These are phyloP conservation scores for Kodamaea fukazawae DNA, from an alignment of 805 yeast species.

Conservation along the genomic window DNA sequence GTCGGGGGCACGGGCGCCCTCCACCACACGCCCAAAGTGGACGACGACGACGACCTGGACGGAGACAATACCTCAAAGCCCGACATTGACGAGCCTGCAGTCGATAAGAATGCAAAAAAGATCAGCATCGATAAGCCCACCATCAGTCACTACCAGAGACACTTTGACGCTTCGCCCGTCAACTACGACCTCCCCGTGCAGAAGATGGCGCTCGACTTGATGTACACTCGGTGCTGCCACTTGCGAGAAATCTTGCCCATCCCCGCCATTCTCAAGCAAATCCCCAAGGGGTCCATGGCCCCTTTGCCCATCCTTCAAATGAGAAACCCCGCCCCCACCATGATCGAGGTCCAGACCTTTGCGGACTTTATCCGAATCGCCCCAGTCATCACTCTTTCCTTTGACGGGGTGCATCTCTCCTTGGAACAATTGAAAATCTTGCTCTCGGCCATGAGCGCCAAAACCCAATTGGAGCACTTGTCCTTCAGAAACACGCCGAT, in stretches of 20 bases:
- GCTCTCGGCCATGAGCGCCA: slow-evolving; percentile 66
- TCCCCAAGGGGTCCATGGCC: slow-evolving; percentile 71
- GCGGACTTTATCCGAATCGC: slow-evolving; percentile 86
- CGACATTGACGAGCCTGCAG: slow-evolving; percentile 17
- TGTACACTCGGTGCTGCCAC: slow-evolving; percentile 92
- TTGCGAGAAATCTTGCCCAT: slow-evolving; percentile 88
- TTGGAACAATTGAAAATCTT: slow-evolving; percentile 74
- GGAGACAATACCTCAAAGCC: slow-evolving; percentile 12
- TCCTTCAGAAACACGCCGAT: slow-evolving; percentile 78
- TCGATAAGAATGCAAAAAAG: slow-evolving; percentile 23
- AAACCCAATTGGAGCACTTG: slow-evolving; percentile 65
- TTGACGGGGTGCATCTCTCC: slow-evolving; percentile 77
- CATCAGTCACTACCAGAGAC: slow-evolving; percentile 12
- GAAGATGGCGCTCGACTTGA: slow-evolving; percentile 59
- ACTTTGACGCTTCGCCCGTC: slow-evolving; percentile 1
- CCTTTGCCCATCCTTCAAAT: slow-evolving; percentile 72
- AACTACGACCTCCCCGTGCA: slow-evolving; percentile 34
- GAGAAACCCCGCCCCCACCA: slow-evolving; percentile 84
- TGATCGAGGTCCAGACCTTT: slow-evolving; percentile 83
- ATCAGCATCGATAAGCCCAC: slow-evolving; percentile 35
- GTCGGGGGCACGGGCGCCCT: slow-evolving; percentile 77
- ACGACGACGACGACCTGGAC: slow-evolving; percentile 1
- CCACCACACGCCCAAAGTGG: slow-evolving; percentile 4
- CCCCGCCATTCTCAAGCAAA: slow-evolving; percentile 80
- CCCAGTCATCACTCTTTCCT: slow-evolving; percentile 68